A percentile compares a stretch with the other conserved stretches of the same genome.
Evolutionary conservation across 345 rosid species (phyloP).

Genomic region (Pistacia integerrima): DNA sequence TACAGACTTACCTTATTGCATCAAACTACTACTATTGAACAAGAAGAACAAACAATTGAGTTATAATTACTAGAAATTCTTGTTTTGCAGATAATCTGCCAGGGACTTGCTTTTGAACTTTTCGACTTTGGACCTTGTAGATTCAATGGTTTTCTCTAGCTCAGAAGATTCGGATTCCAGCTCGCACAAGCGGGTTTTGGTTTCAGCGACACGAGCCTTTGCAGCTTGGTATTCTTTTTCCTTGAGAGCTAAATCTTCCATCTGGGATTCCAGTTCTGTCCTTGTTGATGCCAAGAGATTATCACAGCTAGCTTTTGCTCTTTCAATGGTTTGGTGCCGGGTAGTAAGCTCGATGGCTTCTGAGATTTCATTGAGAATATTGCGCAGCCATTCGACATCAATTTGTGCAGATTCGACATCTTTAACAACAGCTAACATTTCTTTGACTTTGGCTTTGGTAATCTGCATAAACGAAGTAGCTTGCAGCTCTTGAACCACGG

Average conservation of each 20-base stretch:
- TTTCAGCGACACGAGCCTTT: constrained; percentile 30
- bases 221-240: constrained; percentile 37
- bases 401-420: constrained; percentile 75
- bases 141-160: constrained; percentile 24
- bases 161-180: constrained; percentile 38
- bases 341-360: constrained; percentile 35
- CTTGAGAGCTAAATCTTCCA: constrained; percentile 37
- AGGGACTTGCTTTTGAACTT: constrained; percentile 32
- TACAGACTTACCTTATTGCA: constrained; percentile 8
- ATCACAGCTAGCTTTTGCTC: constrained; percentile 40
- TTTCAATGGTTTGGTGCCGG: constrained; percentile 34
- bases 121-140: constrained; percentile 27
- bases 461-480: constrained; percentile 52
- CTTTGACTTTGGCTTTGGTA: constrained; percentile 63
- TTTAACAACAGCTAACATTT: constrained; percentile 71
- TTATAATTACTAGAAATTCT: too few relatives aligned
- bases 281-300: constrained; percentile 29
- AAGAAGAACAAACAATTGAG: background rate
- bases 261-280: constrained; percentile 37
- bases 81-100: constrained; percentile 31
- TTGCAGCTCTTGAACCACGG: constrained; percentile 72
- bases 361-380: constrained; percentile 36
- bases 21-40: background rate
- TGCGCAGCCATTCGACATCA: constrained; percentile 64
- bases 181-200: constrained; percentile 26